A percentile compares a stretch with the other conserved stretches of the same genome.
Evolutionary conservation across 2,329 filamentous ascomycete species (phyloP).

Genomic region (Hypoxylon sp.): DNA sequence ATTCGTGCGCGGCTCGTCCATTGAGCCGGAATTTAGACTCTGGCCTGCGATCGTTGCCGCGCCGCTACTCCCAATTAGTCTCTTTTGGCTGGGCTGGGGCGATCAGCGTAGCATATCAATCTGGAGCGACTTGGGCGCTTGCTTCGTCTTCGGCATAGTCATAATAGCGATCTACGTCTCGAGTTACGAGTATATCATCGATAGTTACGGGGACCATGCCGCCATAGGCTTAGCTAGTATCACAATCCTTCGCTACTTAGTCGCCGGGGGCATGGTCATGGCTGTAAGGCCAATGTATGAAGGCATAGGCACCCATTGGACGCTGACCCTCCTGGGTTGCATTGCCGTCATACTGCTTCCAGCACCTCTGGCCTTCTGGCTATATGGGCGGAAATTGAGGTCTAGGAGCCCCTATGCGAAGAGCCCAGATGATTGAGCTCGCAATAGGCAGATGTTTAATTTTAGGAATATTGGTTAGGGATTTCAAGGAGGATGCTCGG

Average conservation of each 20-base stretch:
- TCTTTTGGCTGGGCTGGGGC: conserved; percentile 74
- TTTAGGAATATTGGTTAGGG: neutral
- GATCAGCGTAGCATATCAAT: conserved; percentile 51
- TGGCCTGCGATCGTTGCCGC: conserved; percentile 61
- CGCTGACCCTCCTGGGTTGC: conserved; percentile 58
- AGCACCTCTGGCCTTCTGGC: conserved; percentile 56
- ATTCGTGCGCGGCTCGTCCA: conserved; percentile 56
- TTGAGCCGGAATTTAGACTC: conserved; percentile 68
- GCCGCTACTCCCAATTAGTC: conserved; percentile 60
- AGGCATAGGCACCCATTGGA: conserved; percentile 59
- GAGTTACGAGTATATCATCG: conserved; percentile 71
- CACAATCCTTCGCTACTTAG: conserved; percentile 53
- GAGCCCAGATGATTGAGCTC: conserved; percentile 3
- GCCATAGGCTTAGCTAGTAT: conserved; percentile 56
- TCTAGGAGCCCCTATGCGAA: conserved; percentile 23
- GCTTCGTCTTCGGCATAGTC: conserved; percentile 67
- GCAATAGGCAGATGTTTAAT: neutral
- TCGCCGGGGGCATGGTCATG: conserved; percentile 59
- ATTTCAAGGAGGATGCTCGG: neutral
- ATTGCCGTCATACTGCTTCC: conserved; percentile 53
- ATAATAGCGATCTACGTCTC: conserved; percentile 65
- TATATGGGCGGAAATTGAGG: conserved; percentile 47
- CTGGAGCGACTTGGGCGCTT: conserved; percentile 59
- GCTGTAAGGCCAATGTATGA: conserved; percentile 58
- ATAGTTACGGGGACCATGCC: conserved; percentile 67